Percentiles rank a stretch among this genome's conserved stretches.
Evolutionary conservation across 2,329 filamentous ascomycete genomes (phyloP).

Genomic region (Trichoderma sp.): DNA sequence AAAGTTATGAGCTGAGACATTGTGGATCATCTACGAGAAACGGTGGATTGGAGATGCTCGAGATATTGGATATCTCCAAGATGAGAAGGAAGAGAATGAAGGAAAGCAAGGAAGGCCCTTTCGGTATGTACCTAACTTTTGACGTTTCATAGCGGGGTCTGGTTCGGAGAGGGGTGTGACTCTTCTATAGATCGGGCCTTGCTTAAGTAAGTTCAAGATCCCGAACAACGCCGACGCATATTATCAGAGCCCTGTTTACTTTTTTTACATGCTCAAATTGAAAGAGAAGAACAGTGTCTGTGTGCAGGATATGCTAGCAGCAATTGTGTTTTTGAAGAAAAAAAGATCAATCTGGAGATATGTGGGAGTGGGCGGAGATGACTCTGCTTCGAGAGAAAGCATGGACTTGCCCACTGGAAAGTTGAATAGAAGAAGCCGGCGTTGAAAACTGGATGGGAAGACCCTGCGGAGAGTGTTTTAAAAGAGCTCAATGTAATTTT

Average conservation of each 20-base stretch:
- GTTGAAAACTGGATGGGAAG: neutral
- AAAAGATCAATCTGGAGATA: neutral
- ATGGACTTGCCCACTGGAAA: neutral
- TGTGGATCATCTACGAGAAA: neutral
- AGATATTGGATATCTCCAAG: neutral
- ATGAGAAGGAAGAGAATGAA: neutral
- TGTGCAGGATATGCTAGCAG: neutral
- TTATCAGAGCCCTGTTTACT: neutral
- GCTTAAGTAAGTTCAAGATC: constrained; percentile 2
- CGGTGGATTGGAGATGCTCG: neutral
- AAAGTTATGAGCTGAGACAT: constrained; percentile 9
- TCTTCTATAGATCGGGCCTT: neutral
- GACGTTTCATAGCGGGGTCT: neutral
- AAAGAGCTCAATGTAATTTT: neutral
- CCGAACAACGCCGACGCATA: constrained; percentile 7
- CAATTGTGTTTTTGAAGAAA: neutral
- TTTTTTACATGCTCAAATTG: neutral
- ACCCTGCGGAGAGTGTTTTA: neutral
- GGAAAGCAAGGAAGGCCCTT: neutral
- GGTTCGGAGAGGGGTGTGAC: neutral
- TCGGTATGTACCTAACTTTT: neutral
- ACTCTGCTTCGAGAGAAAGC: neutral
- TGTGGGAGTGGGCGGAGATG: neutral
- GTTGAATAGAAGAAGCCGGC: neutral
- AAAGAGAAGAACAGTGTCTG: neutral